Evolutionary conservation across 2,329 filamentous ascomycete genomes (phyloP).

Genomic region (Trichoderma asperellum): DNA sequence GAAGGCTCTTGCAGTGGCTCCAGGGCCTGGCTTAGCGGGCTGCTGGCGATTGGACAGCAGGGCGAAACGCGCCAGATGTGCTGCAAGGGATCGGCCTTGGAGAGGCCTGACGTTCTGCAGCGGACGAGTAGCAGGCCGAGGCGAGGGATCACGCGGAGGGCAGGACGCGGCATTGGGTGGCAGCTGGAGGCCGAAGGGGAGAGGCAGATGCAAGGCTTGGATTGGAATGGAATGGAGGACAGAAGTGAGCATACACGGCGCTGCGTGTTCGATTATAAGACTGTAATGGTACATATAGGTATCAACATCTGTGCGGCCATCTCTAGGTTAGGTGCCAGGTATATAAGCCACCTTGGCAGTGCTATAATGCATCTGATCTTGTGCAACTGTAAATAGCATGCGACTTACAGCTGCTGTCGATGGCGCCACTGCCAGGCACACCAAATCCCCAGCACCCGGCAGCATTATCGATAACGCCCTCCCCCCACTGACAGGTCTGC

Average conservation of each 20-base stretch:
- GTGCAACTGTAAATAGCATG: neutral
- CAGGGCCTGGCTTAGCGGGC: neutral
- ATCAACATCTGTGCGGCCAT: too few species aligned
- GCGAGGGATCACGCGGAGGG: neutral
- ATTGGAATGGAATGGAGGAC: neutral
- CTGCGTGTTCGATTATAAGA: too few species aligned
- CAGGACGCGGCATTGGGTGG: neutral
- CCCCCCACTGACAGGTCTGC: conserved; percentile 1
- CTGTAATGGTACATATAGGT: too few species aligned
- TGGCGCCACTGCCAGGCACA: conserved; percentile 17
- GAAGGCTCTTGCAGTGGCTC: neutral
- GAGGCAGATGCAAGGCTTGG: neutral
- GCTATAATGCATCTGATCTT: neutral
- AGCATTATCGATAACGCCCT: conserved; percentile 22
- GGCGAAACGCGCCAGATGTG: neutral
- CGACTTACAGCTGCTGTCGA: neutral
- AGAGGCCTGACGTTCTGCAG: neutral
- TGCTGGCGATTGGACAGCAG: neutral
- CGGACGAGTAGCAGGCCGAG: neutral
- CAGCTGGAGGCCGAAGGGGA: neutral
- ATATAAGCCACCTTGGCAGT: too few species aligned
- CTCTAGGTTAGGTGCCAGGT: too few species aligned
- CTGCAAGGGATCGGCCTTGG: neutral
- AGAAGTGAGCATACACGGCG: too few species aligned
- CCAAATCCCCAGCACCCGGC: neutral